Conservation (phyloP, 805 yeast species). For the Zygosaccharomyces lentus region DNA sequence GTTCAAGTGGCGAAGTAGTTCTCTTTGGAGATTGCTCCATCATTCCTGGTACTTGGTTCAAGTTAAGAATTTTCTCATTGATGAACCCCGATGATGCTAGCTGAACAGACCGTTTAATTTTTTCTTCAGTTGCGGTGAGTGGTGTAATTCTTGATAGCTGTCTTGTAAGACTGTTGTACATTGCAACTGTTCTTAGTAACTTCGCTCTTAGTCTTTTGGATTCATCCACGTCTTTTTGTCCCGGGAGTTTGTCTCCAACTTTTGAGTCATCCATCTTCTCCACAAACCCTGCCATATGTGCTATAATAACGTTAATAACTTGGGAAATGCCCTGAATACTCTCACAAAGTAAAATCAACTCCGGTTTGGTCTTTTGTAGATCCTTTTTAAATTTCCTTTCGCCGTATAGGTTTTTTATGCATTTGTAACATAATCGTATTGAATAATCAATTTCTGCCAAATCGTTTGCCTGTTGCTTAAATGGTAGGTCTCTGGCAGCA, state of each 20-base stretch:
- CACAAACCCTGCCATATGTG: conserved; percentile 42
- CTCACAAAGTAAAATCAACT: conserved; percentile 40
- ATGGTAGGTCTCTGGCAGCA: conserved; percentile 27
- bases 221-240: conserved; percentile 31
- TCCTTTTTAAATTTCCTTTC: conserved; percentile 49
- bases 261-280: conserved; percentile 34
- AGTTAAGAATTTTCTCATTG: conserved; percentile 60
- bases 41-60: conserved; percentile 53
- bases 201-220: conserved; percentile 42
- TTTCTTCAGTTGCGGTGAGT: conserved; percentile 41
- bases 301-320: conserved; percentile 39
- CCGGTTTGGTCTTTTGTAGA: conserved; percentile 31
- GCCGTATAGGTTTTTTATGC: conserved; percentile 59
- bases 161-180: conserved; percentile 48
- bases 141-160: conserved; percentile 37
- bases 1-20: conserved; percentile 6
- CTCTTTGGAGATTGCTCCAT: conserved; percentile 7
- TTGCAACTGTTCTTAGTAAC: conserved; percentile 46
- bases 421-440: conserved; percentile 62
- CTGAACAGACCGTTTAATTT: conserved; percentile 51
- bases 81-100: conserved; percentile 54
- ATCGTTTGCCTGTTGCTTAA: conserved; percentile 16
- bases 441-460: conserved; percentile 26
- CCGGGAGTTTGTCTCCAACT: conserved; percentile 17
- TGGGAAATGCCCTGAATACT: conserved; percentile 38